Evolutionary conservation across 2,329 filamentous ascomycete species (phyloP).

Genomic region (Beauveria varroae): DNA sequence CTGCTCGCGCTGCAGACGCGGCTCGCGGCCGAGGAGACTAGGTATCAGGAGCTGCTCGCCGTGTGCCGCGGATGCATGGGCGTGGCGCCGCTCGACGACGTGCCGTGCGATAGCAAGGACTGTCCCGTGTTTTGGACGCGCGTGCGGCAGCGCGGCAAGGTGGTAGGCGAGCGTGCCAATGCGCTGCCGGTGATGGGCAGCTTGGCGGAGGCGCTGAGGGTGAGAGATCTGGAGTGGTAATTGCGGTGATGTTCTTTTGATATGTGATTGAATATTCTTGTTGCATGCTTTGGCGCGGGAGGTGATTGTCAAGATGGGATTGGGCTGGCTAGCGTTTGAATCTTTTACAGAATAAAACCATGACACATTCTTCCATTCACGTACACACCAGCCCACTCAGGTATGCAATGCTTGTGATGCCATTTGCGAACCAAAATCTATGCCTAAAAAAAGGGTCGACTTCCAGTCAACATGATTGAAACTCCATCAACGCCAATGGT

Average conservation of each 20-base stretch:
- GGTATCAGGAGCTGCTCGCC: conserved; percentile 54
- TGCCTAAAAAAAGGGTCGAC: no score
- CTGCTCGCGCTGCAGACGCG: conserved; percentile 56
- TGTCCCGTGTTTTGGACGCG: conserved; percentile 87
- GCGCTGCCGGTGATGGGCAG: conserved; percentile 26
- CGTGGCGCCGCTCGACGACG: conserved; percentile 63
- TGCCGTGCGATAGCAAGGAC: conserved; percentile 84
- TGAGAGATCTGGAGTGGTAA: conserved; percentile 29
- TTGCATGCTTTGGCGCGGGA: not conserved
- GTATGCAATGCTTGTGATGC: no score
- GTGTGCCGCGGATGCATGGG: conserved; percentile 78
- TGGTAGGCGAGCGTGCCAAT: conserved; percentile 30
- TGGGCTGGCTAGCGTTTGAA: not conserved
- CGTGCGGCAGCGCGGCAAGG: conserved; percentile 50
- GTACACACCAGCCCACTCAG: no score
- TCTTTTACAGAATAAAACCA: not conserved
- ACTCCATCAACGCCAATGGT: not conserved
- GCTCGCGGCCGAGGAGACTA: conserved; percentile 56
- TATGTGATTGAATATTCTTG: not conserved
- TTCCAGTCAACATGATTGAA: no score
- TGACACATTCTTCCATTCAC: no score
- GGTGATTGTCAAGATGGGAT: not conserved
- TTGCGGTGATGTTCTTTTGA: not conserved
- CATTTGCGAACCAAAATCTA: no score
- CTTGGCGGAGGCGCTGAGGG: conserved; percentile 22